Evolutionary conservation across 2,329 filamentous ascomycete genomes (phyloP).

Genomic region (Gaeumannomyces tritici): DNA sequence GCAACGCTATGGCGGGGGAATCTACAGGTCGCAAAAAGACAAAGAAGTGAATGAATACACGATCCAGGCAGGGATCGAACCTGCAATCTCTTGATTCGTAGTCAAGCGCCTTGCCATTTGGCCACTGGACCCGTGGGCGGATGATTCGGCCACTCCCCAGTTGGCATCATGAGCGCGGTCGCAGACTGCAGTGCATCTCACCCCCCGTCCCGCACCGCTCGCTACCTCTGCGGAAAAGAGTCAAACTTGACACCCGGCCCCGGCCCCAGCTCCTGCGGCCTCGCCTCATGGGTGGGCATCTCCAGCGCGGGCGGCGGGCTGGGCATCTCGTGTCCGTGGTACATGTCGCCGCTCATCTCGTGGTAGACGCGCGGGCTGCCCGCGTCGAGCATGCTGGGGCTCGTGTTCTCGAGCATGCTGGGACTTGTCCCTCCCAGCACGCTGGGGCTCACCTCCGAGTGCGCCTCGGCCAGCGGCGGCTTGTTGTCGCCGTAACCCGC

Average conservation of each 20-base stretch:
- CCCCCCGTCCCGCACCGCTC: too few species aligned
- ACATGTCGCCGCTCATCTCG: background rate
- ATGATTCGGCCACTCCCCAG: background rate
- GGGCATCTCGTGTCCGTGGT: background rate
- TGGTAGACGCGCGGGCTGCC: background rate
- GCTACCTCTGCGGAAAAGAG: too few species aligned
- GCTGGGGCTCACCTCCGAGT: background rate
- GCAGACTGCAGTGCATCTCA: too few species aligned
- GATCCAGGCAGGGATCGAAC: conserved; percentile 22
- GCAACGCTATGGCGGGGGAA: background rate
- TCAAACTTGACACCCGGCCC: background rate
- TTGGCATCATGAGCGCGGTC: too few species aligned
- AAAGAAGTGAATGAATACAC: background rate
- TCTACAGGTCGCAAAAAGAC: background rate
- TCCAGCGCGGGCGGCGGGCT: too few species aligned
- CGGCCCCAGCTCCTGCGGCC: background rate
- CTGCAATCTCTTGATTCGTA: conserved; percentile 27
- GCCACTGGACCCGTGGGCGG: conserved; percentile 10
- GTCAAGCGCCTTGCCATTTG: conserved; percentile 25
- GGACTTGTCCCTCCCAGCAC: too few species aligned
- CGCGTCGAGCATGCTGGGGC: too few species aligned
- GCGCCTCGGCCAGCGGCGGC: background rate
- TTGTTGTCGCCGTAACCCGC: too few species aligned
- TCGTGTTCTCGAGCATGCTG: background rate
- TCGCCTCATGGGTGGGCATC: too few species aligned